Evolutionary conservation across 192 early-diverging fungal species (phyloP), one percentile per base, ranked within the genome.

Genomic region (Entrophospora sp.): DNA sequence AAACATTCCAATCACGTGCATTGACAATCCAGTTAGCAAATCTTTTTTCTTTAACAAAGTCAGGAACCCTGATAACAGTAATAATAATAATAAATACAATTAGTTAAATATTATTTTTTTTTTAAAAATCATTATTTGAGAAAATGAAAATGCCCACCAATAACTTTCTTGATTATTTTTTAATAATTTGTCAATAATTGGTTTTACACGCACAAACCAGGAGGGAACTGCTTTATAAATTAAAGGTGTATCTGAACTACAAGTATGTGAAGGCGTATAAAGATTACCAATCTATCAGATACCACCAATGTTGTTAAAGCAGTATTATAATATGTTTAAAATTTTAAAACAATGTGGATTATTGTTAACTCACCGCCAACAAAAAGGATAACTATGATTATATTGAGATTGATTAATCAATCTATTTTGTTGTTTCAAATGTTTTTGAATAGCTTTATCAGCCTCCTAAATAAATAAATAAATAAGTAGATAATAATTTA

Each of bases 1-100:
- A 98, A 58, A 99, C 83, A 68, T 93, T 93, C 97, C 97, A 99
- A 79, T 99, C 97, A 51, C 94, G 89, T 12, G 93, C 92, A 57
- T 89, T 88, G 42, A 80, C 89, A 68, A 98, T 85, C 97, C 97
- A 99, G 84, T 97, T 96, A 58, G 84, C 89, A 73, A 99, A 99
- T 32, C 95, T 86, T 82, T 94, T 94, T 68, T 99, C 97, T 77
- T 97, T 89, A 43, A 99, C 91, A 75, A 91, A 91, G 27, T 87
- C 85, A 8, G 97, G 97, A 18, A 98, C 95, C 75, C 75, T 78
- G 36, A 24, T n/a, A n/a, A n/a, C n/a, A n/a, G n/a, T n/a, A n/a
- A 36, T n/a, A n/a, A 35, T 22, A 72, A 55, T 13, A 10, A 4
- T 35, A 52, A 73, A 28, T 24, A 52, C 18, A 56, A 71, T 20